These are phyloP conservation scores for Fraxinus sp. DNA, from an alignment of 305 asterid genomes.

Conservation along the genomic window DNA sequence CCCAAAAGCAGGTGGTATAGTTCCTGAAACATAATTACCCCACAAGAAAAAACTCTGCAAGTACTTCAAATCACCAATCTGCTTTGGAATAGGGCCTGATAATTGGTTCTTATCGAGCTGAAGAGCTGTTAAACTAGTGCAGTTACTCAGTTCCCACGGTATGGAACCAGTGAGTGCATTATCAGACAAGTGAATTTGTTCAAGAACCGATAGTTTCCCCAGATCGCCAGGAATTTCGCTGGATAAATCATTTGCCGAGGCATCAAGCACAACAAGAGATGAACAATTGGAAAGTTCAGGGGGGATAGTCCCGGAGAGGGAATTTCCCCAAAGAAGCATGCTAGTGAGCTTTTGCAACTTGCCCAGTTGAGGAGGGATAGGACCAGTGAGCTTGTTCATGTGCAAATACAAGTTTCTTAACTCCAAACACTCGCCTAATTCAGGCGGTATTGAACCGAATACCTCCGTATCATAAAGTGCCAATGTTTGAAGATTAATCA, in stretches of 20 bases:
- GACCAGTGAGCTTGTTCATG: conserved; percentile 75
- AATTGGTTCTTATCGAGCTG: conserved; percentile 83
- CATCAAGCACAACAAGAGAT: conserved; percentile 71
- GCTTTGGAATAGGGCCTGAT: conserved; percentile 65
- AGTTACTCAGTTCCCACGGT: conserved; percentile 64
- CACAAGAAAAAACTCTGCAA: conserved; percentile 82
- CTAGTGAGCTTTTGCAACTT: conserved; percentile 69
- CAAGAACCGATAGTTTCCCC: conserved; percentile 59
- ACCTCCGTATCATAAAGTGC: conserved; percentile 77
- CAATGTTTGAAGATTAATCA: conserved; percentile 58
- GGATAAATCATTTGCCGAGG: conserved; percentile 66
- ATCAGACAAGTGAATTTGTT: conserved; percentile 85
- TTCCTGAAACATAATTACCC: conserved; percentile 83
- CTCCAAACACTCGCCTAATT: conserved; percentile 66
- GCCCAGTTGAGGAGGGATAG: conserved; percentile 69
- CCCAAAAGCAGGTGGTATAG: conserved; percentile 68
- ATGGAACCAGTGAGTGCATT: conserved; percentile 61
- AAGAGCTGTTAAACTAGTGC: conserved; percentile 69
- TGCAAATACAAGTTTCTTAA: conserved; percentile 68
- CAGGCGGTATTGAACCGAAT: conserved; percentile 71
- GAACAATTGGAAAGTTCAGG: conserved; percentile 63
- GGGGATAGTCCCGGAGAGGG: conserved; percentile 62
- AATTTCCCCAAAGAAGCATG: conserved; percentile 83
- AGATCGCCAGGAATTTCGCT: conserved; percentile 75
- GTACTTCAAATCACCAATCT: conserved; percentile 61